phyloP scores from a whole-genome alignment of 805 yeast species.

The Starmerella floricola region DNA sequence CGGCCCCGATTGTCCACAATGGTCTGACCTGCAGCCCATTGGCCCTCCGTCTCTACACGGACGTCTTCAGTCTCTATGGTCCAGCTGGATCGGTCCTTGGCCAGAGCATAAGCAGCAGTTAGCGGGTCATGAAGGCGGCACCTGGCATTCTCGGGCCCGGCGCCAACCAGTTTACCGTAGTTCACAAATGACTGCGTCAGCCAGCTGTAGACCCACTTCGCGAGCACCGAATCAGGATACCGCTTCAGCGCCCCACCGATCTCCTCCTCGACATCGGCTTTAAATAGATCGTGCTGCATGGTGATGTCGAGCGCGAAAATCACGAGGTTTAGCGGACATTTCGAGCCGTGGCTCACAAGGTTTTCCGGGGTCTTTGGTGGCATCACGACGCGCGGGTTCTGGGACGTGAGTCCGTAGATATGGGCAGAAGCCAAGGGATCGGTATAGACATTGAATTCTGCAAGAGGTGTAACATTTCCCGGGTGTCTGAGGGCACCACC shows the following conservation, averaged over 20 bases:
- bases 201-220: conserved; percentile 30
- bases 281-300: conserved; percentile 24
- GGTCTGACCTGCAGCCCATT: conserved; percentile 31
- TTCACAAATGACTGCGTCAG: conserved; percentile 21
- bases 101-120: conserved; percentile 29
- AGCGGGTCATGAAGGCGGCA: conserved; percentile 33
- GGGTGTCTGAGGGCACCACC: conserved; percentile 31
- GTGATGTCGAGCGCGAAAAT: conserved; percentile 34
- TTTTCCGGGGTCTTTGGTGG: conserved; percentile 24
- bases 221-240: conserved; percentile 25
- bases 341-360: conserved; percentile 1
- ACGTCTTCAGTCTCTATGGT: conserved; percentile 25
- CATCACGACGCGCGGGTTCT: conserved; percentile 24
- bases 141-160: conserved; percentile 19
- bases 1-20: conserved; percentile 30
- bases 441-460: conserved; percentile 34
- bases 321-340: conserved; percentile 25
- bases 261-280: conserved; percentile 16
- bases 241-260: conserved; percentile 13
- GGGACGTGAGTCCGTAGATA: conserved; percentile 29
- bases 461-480: conserved; percentile 34
- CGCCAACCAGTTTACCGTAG: conserved; percentile 20
- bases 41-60: conserved; percentile 32
- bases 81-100: conserved; percentile 16
- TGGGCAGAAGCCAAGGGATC: conserved; percentile 34